phyloP scores from a whole-genome alignment of 1,284 basidiomycete species.

The Crucibulum parvulum region DNA sequence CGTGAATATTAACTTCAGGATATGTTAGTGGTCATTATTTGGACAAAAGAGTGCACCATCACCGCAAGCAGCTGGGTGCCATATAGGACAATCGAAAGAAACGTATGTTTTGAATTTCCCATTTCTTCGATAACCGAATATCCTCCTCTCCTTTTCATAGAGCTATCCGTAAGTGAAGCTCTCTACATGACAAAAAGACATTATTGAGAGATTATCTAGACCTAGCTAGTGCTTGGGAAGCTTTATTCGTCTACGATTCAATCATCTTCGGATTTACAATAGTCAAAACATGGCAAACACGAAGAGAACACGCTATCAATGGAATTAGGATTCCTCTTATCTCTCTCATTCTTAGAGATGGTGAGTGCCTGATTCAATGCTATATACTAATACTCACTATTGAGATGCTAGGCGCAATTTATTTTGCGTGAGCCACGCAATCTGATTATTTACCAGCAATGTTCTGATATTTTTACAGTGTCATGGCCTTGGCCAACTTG shows the following conservation, averaged over 20 bases:
- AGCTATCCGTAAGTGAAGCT: conserved; percentile 6
- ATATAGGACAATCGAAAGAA: conserved; percentile 30
- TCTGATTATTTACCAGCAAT: neutral
- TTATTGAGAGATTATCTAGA: conserved; percentile 22
- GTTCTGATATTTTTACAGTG: conserved; percentile 21
- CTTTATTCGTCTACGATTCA: conserved; percentile 45
- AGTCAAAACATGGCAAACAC: conserved; percentile 37
- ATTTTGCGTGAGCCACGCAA: conserved; percentile 37
- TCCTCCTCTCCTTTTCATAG: neutral
- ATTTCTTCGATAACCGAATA: neutral
- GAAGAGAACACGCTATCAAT: conserved; percentile 25
- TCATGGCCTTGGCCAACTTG: conserved; percentile 48
- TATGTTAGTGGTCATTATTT: conserved; percentile 39
- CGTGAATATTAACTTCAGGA: neutral
- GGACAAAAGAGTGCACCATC: conserved; percentile 33
- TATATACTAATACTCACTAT: neutral
- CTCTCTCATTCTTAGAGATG: conserved; percentile 42
- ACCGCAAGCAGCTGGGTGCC: conserved; percentile 33
- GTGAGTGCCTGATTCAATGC: conserved; percentile 23
- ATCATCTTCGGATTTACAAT: conserved; percentile 43
- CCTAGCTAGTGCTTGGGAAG: conserved; percentile 47
- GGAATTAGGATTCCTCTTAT: conserved; percentile 33
- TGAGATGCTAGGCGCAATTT: conserved; percentile 37
- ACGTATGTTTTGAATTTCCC: conserved; percentile 31
- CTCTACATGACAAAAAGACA: neutral